Base-by-base conservation (phyloP, 805 yeast genomes). In the Torulaspora indica region DNA sequence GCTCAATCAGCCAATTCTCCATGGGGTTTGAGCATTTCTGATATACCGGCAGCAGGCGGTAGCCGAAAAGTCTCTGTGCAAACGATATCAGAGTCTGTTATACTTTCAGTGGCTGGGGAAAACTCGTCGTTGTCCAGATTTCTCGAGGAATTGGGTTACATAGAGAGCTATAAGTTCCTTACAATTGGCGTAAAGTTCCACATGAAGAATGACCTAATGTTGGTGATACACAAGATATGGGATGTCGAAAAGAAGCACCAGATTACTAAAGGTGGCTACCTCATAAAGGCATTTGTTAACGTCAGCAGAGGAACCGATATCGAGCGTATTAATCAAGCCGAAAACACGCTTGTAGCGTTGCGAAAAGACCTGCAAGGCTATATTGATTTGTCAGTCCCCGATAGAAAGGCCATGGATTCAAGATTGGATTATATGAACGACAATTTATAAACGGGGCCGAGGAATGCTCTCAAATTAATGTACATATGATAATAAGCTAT, bases 371-470 rank as follows among this genome's bases (percentile, higher is more conserved):
- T 90, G 47, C 68, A 73, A 45, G 89, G 89, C 10, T 69, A 88
- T 39, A 73, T 90, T 7, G 78, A 78, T 37, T 70, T 90, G 37
- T 77, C 71, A 14, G 76, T 85, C 25, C 95, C 95, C 4, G 93
- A 86, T 57, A 73, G 96, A 49, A 78, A 78, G 58, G 70, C 74
- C 20, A 86, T 89, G 88, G 96, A 89, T 61, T 78, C 90, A 1
- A 74, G 95, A 53, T 73, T 84, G 38, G 52, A 52, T 28, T 45
- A 54, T 22, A 32, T 47, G 23, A 44, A 40, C 28, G 52, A 45
- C 30, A 23, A 42, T 27, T 34, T 47, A 38, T 45, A 35, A 51
- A 18, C 20, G 13, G 25, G 24, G 28, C n/a, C 37, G 22, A 34
- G 18, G 28, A 40, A 20, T 28, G 20, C 15, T 22, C 22, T 31